These are phyloP conservation scores for Leishmania major DNA, from an alignment of 208 protist species.

Conservation along the genomic window DNA sequence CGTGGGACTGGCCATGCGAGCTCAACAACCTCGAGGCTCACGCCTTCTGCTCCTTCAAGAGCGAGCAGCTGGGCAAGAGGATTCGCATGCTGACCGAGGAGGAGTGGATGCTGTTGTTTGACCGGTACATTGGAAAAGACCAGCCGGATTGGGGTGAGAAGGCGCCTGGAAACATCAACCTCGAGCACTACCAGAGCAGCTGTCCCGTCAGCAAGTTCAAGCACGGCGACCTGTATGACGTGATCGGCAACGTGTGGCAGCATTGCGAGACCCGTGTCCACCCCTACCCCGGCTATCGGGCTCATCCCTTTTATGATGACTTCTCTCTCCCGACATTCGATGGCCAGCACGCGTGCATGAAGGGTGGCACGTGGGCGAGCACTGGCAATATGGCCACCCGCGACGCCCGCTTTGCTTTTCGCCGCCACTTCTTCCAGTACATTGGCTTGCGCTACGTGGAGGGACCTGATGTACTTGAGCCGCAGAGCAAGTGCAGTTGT, in stretches of 20 bases:
- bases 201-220: slow-evolving; percentile 85
- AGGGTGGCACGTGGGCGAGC: slow-evolving; percentile 94
- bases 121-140: slow-evolving; percentile 82
- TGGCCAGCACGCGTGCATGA: slow-evolving; percentile 94
- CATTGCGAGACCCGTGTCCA: slow-evolving; percentile 92
- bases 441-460: slow-evolving; percentile 94
- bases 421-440: slow-evolving; percentile 97
- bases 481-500: slow-evolving; percentile 23
- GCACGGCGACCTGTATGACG: slow-evolving; percentile 90
- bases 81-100: slow-evolving; percentile 91
- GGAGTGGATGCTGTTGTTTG: slow-evolving; percentile 89
- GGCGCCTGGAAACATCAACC: slow-evolving; percentile 89
- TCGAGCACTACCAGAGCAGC: slow-evolving; percentile 85
- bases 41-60: slow-evolving; percentile 95
- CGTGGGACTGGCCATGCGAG: slow-evolving; percentile 96
- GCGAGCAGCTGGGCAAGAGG: slow-evolving; percentile 74
- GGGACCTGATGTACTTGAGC: slow-evolving; percentile 46
- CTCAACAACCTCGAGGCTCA: slow-evolving; percentile 96
- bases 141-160: slow-evolving; percentile 62
- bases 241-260: slow-evolving; percentile 97
- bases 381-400: slow-evolving; percentile 95
- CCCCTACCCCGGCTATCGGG: slow-evolving; percentile 90
- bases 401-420: slow-evolving; percentile 94
- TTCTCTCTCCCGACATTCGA: slow-evolving; percentile 97
- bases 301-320: slow-evolving; percentile 96